phyloP scores from a whole-genome alignment of 441 rosid genomes.

The Isatis lusitanica region DNA sequence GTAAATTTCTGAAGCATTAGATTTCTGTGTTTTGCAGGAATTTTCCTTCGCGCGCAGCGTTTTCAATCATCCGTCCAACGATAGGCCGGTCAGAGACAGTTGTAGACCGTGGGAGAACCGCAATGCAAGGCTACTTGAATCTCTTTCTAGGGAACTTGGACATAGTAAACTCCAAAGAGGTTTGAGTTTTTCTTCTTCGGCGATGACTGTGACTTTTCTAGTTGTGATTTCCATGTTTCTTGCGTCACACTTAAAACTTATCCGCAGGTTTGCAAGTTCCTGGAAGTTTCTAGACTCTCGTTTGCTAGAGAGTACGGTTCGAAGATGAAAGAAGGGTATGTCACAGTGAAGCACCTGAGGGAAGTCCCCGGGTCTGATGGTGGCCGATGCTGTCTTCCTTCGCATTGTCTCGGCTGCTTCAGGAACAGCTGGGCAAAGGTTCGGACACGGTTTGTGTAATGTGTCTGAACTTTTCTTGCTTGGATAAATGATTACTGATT shows the following conservation, averaged over 20 bases:
- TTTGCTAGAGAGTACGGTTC: constrained; percentile 71
- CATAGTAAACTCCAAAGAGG: constrained; percentile 72
- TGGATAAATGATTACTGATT: not conserved
- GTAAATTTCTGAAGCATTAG: not conserved
- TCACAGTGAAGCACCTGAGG: constrained; percentile 63
- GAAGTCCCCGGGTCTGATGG: constrained; percentile 39
- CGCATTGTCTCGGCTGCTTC: constrained; percentile 49
- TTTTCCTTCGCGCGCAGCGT: constrained; percentile 66
- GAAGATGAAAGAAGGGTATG: constrained; percentile 73
- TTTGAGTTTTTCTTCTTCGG: constrained; percentile 22
- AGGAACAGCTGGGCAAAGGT: constrained; percentile 66
- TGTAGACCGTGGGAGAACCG: constrained; percentile 58
- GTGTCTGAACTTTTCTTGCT: not conserved
- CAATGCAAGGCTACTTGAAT: constrained; percentile 72
- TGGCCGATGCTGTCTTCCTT: constrained; percentile 41
- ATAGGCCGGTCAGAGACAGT: constrained; percentile 58
- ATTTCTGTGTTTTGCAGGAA: constrained; percentile 40
- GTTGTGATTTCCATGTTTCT: constrained; percentile 1
- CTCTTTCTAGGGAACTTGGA: constrained; percentile 70
- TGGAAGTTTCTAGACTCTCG: constrained; percentile 73
- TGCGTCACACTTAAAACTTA: constrained; percentile 13
- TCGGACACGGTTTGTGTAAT: not conserved
- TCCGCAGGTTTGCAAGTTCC: constrained; percentile 69
- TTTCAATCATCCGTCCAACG: constrained; percentile 65
- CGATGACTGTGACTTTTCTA: not conserved